Evolutionary conservation across 768 basidiomycete genomes (phyloP).

Genomic region (Pilatotrama ljubarskyi): DNA sequence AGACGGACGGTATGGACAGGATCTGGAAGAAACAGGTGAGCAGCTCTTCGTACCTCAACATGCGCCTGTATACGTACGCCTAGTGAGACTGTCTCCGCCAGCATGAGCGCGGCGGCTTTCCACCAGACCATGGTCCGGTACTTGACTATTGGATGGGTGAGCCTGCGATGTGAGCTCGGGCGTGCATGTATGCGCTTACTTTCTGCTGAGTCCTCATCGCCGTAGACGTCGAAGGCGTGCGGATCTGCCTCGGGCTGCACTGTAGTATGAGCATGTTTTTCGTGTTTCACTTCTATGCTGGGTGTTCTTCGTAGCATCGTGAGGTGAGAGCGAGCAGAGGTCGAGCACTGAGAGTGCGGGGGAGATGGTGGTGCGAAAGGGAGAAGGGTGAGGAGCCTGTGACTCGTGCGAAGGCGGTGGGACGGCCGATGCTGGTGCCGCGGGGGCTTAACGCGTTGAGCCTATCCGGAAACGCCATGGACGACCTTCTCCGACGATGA

Average conservation of each 20-base stretch:
- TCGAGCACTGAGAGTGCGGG: neutral
- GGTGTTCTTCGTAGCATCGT: neutral
- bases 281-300: neutral
- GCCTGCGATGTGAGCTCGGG: neutral
- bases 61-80: constrained; percentile 24
- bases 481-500: neutral
- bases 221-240: constrained; percentile 29
- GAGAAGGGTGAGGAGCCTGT: constrained; percentile 1
- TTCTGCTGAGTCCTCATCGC: constrained; percentile 26
- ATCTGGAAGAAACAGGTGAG: constrained; percentile 19
- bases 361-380: neutral
- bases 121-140: constrained; percentile 36
- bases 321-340: neutral
- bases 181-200: constrained; percentile 18
- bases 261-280: neutral
- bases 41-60: neutral
- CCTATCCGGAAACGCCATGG: constrained; percentile 10
- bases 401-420: neutral
- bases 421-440: neutral
- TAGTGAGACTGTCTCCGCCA: constrained; percentile 33
- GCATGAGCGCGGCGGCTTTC: constrained; percentile 35
- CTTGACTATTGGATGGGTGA: constrained; percentile 22
- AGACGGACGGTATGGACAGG: constrained; percentile 32
- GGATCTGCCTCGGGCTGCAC: neutral
- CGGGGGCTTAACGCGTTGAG: neutral